Percentiles rank a stretch among this genome's conserved stretches.
Conservation (phyloP, 495 filamentous ascomycete species). For the Neurospora hispaniola region DNA sequence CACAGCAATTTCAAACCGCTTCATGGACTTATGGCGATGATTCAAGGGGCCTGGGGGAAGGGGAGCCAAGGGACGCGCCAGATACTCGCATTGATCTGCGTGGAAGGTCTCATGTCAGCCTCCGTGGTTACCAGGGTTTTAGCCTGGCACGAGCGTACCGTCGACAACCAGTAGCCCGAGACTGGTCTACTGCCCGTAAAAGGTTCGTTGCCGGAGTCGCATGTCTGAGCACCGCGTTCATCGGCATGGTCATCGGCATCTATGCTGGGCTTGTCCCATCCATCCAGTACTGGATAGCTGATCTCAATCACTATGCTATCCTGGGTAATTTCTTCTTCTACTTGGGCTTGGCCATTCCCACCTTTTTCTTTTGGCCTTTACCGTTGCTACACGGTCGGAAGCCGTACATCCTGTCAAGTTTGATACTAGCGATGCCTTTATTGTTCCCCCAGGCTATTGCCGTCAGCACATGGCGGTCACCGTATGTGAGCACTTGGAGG, state of each 20-base stretch:
- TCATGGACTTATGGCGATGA: background rate
- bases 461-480: slow-evolving; percentile 43
- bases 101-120: slow-evolving; percentile 29
- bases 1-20: background rate
- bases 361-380: slow-evolving; percentile 60
- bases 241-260: slow-evolving; percentile 60
- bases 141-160: slow-evolving; percentile 43
- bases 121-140: slow-evolving; percentile 37
- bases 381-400: slow-evolving; percentile 69
- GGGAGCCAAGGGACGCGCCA: background rate
- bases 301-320: slow-evolving; percentile 53
- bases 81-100: slow-evolving; percentile 23
- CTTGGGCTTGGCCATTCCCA: slow-evolving; percentile 55
- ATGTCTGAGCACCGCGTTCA: slow-evolving; percentile 57
- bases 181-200: slow-evolving; percentile 56
- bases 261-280: slow-evolving; percentile 67
- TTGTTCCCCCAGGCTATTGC: slow-evolving; percentile 64
- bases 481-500: slow-evolving; percentile 44
- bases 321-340: slow-evolving; percentile 65
- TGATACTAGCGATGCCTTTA: slow-evolving; percentile 57
- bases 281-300: slow-evolving; percentile 61
- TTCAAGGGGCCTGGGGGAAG: background rate
- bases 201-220: slow-evolving; percentile 53
- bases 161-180: slow-evolving; percentile 46
- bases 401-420: slow-evolving; percentile 55